phyloP scores from a whole-genome alignment of 371 early-diverging fungal species.

The Saksenaea oblongispora region DNA sequence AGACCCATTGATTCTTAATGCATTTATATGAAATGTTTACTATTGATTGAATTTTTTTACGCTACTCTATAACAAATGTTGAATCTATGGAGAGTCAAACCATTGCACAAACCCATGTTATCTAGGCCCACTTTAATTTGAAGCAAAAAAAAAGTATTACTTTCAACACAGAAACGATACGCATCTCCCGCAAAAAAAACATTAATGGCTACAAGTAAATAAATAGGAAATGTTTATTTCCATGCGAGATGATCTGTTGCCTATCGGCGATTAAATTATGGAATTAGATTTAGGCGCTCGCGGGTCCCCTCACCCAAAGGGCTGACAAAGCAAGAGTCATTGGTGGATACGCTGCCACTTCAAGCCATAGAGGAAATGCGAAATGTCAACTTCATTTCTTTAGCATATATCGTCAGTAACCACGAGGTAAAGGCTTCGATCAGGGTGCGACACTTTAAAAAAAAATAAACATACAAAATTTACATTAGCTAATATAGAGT shows the following conservation, averaged over 20 bases:
- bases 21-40: neutral
- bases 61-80: no score
- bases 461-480: neutral
- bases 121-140: no score
- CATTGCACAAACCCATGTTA: no score
- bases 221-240: neutral
- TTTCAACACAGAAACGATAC: no score
- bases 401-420: neutral
- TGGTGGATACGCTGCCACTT: neutral
- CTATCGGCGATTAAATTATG: neutral
- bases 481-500: neutral
- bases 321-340: neutral
- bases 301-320: neutral
- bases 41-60: no score
- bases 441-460: conserved; percentile 1
- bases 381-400: neutral
- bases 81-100: neutral
- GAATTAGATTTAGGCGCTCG: neutral
- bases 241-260: neutral
- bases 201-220: no score
- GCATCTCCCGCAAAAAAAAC: no score
- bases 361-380: neutral
- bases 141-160: no score
- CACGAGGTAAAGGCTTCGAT: neutral
- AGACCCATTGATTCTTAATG: no score